Percentiles rank a stretch among this genome's conserved stretches.
Evolutionary conservation across 2,329 filamentous ascomycete species (phyloP).

Genomic region (Fusarium sp.): DNA sequence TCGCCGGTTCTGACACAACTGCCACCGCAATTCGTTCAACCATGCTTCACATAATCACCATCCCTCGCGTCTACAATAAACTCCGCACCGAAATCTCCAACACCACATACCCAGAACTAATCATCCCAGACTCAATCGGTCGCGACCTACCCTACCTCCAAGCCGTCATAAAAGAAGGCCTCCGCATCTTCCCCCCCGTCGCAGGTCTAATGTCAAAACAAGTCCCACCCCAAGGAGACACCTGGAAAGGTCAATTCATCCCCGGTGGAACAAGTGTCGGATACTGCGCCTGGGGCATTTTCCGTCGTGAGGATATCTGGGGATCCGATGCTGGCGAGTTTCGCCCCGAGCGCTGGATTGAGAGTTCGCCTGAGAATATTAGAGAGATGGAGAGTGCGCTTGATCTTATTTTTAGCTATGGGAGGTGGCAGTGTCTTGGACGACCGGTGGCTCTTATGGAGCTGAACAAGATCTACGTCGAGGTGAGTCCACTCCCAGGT

Average conservation of each 20-base stretch:
- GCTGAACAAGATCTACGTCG: constrained; percentile 53
- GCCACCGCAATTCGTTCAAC: constrained; percentile 65
- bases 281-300: constrained; percentile 50
- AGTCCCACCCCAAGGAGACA: constrained; percentile 45
- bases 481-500: constrained; percentile 44
- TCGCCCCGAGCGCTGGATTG: constrained; percentile 51
- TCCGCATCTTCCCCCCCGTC: constrained; percentile 52
- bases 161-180: constrained; percentile 61
- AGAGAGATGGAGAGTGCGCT: constrained; percentile 49
- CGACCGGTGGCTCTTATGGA: constrained; percentile 53
- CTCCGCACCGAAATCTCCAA: constrained; percentile 49
- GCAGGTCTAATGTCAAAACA: constrained; percentile 51
- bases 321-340: constrained; percentile 49
- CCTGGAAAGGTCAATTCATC: constrained; percentile 45
- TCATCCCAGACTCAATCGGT: constrained; percentile 49
- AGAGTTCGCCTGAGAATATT: constrained; percentile 44
- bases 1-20: constrained; percentile 68
- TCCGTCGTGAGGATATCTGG: constrained; percentile 47
- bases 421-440: constrained; percentile 53
- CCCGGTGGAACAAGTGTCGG: constrained; percentile 48
- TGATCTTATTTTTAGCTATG: constrained; percentile 54
- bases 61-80: constrained; percentile 56
- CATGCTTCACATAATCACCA: constrained; percentile 63
- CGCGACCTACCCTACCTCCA: constrained; percentile 55
- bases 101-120: constrained; percentile 18